Base-by-base conservation (phyloP, 202 grass and related monocot genomes). In the Elaeis oleifera region DNA sequence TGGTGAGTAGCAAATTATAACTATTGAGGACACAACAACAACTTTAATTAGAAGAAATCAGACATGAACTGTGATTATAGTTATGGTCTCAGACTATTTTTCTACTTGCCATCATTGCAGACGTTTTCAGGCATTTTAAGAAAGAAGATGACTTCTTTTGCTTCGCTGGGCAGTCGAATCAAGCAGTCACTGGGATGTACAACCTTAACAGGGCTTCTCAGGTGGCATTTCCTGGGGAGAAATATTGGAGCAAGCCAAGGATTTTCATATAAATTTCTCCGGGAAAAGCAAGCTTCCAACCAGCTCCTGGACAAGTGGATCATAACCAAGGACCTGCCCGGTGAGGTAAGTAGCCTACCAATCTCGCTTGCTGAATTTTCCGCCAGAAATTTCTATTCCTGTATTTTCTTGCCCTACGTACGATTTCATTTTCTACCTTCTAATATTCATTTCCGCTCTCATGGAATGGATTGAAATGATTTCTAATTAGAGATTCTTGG, bases 181-280 rank as follows among this genome's bases (percentile, higher is more conserved):
- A 99, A 64, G 94, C 88, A 0, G 68, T 99, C 57, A 99, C 94
- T 0, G 94, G 94, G 52, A 99, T 99, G 77, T 99, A 99, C 64
- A 99, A 99, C 63, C 74, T 99, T 16, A 89, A 92, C 49, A 86
- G 88, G 53, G 85, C 94, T 4, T 79, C 88, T 56, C 88, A 99
- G 36, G 67, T 86, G 32, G 19, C 59, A 0, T 99, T 92, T 49
- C 69, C 78, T 18, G 85, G 78, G 0, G 88, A 99, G 54, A 74
- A 17, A 65, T 92, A 15, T 69, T 99, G 62, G 63, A 80, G 9
- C 77, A 79, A 16, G 85, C 88, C 6, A 81, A 71, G 52, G 71
- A 16, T 23, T 99, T 79, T 84, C 94, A 11, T 50, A 78, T 16
- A 54, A 66, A 1, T 99, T 89, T 69, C 73, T 99, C 3, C 76